Evolutionary conservation across 2,329 filamentous ascomycete species (phyloP), one percentile per base, ranked within the genome.

Genomic region (Aspergillus sp.): DNA sequence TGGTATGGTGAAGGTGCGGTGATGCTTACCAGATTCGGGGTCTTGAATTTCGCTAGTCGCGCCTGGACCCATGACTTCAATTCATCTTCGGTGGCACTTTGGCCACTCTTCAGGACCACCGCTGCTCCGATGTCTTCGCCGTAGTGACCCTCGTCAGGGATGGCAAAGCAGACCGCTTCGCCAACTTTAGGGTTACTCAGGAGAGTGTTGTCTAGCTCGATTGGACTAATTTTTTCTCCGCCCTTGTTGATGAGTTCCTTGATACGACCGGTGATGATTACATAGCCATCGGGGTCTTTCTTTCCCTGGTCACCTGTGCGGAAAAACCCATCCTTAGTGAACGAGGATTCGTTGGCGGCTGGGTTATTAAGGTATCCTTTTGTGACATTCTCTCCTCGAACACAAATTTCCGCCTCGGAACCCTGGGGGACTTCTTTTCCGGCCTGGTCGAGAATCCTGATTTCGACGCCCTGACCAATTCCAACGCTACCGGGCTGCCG

Each of bases 231-330:
- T 79, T 95, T 95, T 79, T 96, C 91, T 59, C 91, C 91, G 55
- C 89, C 90, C 76, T 93, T 93, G 77, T 96, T 79, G 80, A 96
- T 96, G 52, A 96, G 81, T 76, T 96, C 91, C 81, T 96, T 96
- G 77, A 96, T 96, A 53, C 91, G 83, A n/a, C 91, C 91, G 0
- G 91, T 96, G 75, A 96, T 93, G 69, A 90, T 82, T 11, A 96
- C 79, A 70, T 95, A 96, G 59, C 90, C 90, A 65, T 95, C 90
- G 57, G 85, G 77, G 68, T 96, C 91, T 71, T 86, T 82, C 76
- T 89, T 90, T 50, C 91, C 91, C 74, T 96, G 90, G 70, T 96
- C 91, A 6, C 91, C 91, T 0, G 91, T 96, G 65, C 91, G 84
- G 84, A 96, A 96, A 79, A 90, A 96, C 9, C 90, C 89, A n/a